Evolutionary conservation across 495 filamentous ascomycete species (phyloP), one percentile per base, ranked within the genome.

Genomic region (Darksidea phi): DNA sequence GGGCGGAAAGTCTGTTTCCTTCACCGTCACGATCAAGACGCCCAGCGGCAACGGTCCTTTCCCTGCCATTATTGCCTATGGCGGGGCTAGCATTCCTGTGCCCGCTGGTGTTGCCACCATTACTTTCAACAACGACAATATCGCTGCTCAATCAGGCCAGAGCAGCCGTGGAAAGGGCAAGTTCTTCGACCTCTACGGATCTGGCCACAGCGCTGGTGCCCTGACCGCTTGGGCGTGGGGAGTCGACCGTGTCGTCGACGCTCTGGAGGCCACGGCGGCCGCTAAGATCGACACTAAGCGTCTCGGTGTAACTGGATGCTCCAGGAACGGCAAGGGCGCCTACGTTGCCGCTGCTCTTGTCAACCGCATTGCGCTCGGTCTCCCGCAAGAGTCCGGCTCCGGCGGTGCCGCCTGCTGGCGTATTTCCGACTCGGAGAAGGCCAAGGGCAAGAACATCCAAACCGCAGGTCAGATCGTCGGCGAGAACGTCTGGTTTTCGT

Each of bases 241-340:
- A 57, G 76, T 78, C 17, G 69, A 61, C 51, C 77, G 78, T 42
- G 71, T 81, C 56, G 66, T 81, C 54, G 78, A 81, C 45, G 76
- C 68, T 21, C 62, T 81, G 13, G 78, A 79, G 60, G 67, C 41
- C 6, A 43, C 69, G 0, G 54, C 75, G 6, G 65, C 62, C 28
- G 66, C 73, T 7, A 72, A 71, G 12, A 78, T 81, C 61, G 69
- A 81, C 59, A 51, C 72, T 18, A 62, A 64, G 18, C 60, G 66
- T 1, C 36, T 80, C 13, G 77, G 68, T 34, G 76, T 81, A 1
- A 80, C 78, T 17, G 78, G 78, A 13, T 81, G 79, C 61, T 78
- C 77, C 24, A 70, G 78, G 47, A 77, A 81, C 61, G 78, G 79
- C 6, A 81, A 81, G 63, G 79, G 78, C 20, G 78, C 78, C 12